Percentiles rank a stretch among this genome's conserved stretches.
Evolutionary conservation across 1,284 basidiomycete species (phyloP).

Genomic region (Schizopora paradoxa): DNA sequence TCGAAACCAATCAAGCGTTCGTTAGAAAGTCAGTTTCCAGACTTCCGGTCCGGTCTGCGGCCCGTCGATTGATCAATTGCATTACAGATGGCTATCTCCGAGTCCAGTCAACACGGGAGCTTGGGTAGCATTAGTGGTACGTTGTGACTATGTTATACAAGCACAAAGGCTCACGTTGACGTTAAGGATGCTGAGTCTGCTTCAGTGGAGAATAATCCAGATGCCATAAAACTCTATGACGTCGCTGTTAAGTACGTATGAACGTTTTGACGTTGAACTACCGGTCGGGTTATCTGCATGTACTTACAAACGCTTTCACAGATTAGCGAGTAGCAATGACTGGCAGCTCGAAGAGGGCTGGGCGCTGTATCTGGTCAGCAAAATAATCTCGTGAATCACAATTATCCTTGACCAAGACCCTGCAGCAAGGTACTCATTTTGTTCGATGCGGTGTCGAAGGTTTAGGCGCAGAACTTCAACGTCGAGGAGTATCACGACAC

Average conservation of each 20-base stretch:
- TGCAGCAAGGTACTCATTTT: conserved; percentile 65
- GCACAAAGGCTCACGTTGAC: background rate
- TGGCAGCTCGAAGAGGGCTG: conserved; percentile 68
- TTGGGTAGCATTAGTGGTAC: conserved; percentile 62
- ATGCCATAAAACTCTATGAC: conserved; percentile 62
- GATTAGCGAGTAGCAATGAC: conserved; percentile 57
- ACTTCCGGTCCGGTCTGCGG: background rate
- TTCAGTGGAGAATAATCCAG: conserved; percentile 46
- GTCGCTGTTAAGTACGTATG: conserved; percentile 52
- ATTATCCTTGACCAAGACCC: conserved; percentile 15
- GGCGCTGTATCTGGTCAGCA: conserved; percentile 53
- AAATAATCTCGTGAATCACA: background rate
- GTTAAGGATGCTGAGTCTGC: conserved; percentile 61
- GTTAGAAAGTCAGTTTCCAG: conserved; percentile 43
- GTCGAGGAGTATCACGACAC: conserved; percentile 57
- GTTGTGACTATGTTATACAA: conserved; percentile 23
- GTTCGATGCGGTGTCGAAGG: conserved; percentile 61
- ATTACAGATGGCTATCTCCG: conserved; percentile 55
- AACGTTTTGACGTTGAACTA: background rate
- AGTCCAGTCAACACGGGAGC: conserved; percentile 61
- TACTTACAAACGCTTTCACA: conserved; percentile 22
- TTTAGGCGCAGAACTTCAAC: conserved; percentile 57
- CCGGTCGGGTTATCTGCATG: too few species aligned
- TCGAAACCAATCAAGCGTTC: conserved; percentile 53
- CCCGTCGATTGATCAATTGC: conserved; percentile 7